Evolutionary conservation across 1,284 basidiomycete species (phyloP), one percentile per base, ranked within the genome.

Genomic region (Erythrobasidium hasegawianum): DNA sequence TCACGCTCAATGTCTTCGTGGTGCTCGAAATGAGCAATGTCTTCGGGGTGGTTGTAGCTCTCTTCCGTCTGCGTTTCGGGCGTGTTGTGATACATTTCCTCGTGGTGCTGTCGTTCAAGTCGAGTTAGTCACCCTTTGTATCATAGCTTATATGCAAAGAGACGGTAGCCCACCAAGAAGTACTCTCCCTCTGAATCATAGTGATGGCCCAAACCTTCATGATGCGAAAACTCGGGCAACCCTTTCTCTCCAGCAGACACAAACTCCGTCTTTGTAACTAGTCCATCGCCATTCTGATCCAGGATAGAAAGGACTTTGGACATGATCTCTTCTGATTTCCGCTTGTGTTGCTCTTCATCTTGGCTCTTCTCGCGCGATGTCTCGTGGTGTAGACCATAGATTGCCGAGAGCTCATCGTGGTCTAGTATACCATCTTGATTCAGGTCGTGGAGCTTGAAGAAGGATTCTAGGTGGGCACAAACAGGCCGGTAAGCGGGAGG

Each of bases 31-130:
- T 93, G 90, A 72, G 90, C 89, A 59, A 77, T 71, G 67, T 77
- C 76, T 78, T 96, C 96, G 2, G 90, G 86, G 77, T 99, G 95
- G 68, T 77, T 88, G 80, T 98, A 98, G 0, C 91, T 83, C 72
- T 93, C 91, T 75, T 97, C 94, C 0, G 90, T 92, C 78, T 98
- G 95, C 0, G 94, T 96, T 77, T 98, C 95, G 0, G 93, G 93
- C 22, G 93, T 97, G 65, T 78, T 88, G 80, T 99, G 95, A 81
- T 84, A 96, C 78, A 90, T 80, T 81, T 96, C 89, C 86, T 92
- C 91, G 85, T 97, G 93, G 78, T 95, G 93, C 75, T 92, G 90
- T 49, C 92, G 81, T 83, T 11, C 40, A 41, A n/a, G 40, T n/a
- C n/a, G n/a, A n/a, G n/a, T n/a, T n/a, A n/a, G n/a, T n/a, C n/a